Evolutionary conservation across 306 rosid genomes (phyloP).

Genomic region (Styphnolobium japonicum): DNA sequence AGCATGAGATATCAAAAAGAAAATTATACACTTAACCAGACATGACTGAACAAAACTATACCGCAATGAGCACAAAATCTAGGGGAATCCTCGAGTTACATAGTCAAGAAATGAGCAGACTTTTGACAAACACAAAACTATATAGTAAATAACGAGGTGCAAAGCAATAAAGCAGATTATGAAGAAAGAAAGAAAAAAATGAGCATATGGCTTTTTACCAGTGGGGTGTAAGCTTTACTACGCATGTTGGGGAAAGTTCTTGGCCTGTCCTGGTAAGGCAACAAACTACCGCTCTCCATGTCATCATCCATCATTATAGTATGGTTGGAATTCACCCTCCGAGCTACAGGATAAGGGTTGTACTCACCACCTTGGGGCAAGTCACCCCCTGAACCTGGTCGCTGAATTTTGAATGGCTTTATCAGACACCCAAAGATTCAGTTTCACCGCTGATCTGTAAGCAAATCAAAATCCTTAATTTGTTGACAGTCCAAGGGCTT

Average conservation of each 20-base stretch:
- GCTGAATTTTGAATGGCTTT: constrained; percentile 75
- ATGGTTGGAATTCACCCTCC: constrained; percentile 72
- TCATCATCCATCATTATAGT: constrained; percentile 62
- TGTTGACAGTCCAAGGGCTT: constrained; percentile 10
- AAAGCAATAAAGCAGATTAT: not conserved
- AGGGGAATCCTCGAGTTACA: not conserved
- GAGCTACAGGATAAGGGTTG: constrained; percentile 62
- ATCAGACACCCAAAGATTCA: constrained; percentile 14
- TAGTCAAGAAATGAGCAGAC: not conserved
- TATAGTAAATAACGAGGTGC: constrained; percentile 3
- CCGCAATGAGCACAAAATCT: not conserved
- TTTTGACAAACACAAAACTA: not conserved
- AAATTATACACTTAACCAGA: not conserved
- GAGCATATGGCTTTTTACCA: constrained; percentile 39
- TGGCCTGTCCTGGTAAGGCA: constrained; percentile 70
- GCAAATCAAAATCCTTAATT: not conserved
- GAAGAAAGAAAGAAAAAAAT: no score
- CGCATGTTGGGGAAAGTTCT: constrained; percentile 95
- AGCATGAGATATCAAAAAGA: not conserved
- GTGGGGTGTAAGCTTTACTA: constrained; percentile 74
- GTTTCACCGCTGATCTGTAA: not conserved
- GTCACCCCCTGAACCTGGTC: constrained; percentile 94
- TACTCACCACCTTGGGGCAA: constrained; percentile 93
- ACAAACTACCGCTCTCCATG: constrained; percentile 65
- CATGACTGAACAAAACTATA: not conserved